Base-by-base conservation (phyloP, 352 stramenopile genomes). In the Phytophthora rubi region DNA sequence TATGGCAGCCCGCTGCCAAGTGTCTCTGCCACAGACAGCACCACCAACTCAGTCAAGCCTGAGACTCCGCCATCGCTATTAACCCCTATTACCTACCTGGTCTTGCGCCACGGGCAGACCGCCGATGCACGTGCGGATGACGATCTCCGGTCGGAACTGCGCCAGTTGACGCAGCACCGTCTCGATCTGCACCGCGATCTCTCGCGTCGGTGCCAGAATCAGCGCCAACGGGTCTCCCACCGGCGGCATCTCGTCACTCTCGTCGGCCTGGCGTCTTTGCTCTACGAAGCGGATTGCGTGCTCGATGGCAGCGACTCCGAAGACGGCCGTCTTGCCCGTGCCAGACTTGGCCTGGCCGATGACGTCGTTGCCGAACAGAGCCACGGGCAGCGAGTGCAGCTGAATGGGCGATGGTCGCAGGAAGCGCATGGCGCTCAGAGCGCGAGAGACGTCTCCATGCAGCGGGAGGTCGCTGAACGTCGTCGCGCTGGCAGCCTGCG, bases 291-390 rank as follows among this genome's bases (percentile, higher is more conserved):
- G 56, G n/a, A 92, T 80, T 21, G 79, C 80, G 52, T 85, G 85
- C 51, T 95, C 86, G 12, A 95, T 61, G 3, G 82, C 85, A 26
- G 86, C 71, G 54, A 90, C 58, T 18, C 80, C 88, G 37, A 94
- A 95, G 32, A 94, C 85, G 7, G 86, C 84, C 44, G 88, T 95
- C 71, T 95, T 95, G 68, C 88, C 88, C 26, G 85, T 95, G 59
- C 86, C 88, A 4, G 86, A 93, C 80, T 95, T 93, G 74, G 88
- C 86, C 66, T 95, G 88, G 2, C 80, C 88, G 55, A 94, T 83
- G 32, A 94, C 79, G 63, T 95, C 86, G 71, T 84, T 94, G 53
- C 87, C 87, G 49, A 92, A 94, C 35, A 94, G 77, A 76, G 87
- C 80, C 32, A 91, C 69, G 32, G 87, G 87, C 64, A 94, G 62